A percentile compares a stretch with the other conserved stretches of the same genome.
phyloP scores from a whole-genome alignment of 192 early-diverging fungal genomes.

The Backusella luteola region DNA sequence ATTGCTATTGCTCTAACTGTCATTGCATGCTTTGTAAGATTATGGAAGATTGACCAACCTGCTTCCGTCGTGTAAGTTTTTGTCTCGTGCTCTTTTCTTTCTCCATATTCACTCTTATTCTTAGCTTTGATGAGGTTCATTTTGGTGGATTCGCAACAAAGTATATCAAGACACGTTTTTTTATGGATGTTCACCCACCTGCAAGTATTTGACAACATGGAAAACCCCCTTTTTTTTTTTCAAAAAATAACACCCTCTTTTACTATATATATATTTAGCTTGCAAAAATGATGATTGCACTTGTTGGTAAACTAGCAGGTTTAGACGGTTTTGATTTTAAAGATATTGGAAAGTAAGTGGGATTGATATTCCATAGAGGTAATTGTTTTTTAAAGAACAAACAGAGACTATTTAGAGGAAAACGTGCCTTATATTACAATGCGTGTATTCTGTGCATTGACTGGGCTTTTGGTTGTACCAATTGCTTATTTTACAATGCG shows the following conservation, averaged over 20 bases:
- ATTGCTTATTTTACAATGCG: constrained; percentile 82
- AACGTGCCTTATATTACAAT: constrained; percentile 90
- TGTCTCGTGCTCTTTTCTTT: neutral
- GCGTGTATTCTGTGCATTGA: constrained; percentile 73
- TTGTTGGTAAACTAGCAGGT: constrained; percentile 74
- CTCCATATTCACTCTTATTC: neutral
- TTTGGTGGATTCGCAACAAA: constrained; percentile 94
- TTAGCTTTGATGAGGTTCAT: constrained; percentile 96
- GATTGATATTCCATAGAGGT: neutral
- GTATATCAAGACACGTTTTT: constrained; percentile 87
- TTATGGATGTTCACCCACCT: constrained; percentile 94
- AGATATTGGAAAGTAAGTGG: constrained; percentile 76
- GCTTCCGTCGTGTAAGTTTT: constrained; percentile 40
- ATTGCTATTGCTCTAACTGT: constrained; percentile 25
- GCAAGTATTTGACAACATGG: constrained; percentile 56
- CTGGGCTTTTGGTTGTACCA: constrained; percentile 81
- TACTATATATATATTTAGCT: constrained; percentile 24
- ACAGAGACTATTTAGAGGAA: constrained; percentile 81
- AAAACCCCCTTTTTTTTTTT: constrained; percentile 6
- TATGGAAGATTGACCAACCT: constrained; percentile 43
- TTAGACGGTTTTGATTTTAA: constrained; percentile 96
- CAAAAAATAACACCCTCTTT: neutral
- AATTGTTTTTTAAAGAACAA: neutral
- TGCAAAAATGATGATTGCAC: constrained; percentile 46
- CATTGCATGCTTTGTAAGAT: constrained; percentile 32